These are phyloP conservation scores for Debaryomyces fabryi DNA, from an alignment of 1,139 yeast genomes.

Conservation along the genomic window DNA sequence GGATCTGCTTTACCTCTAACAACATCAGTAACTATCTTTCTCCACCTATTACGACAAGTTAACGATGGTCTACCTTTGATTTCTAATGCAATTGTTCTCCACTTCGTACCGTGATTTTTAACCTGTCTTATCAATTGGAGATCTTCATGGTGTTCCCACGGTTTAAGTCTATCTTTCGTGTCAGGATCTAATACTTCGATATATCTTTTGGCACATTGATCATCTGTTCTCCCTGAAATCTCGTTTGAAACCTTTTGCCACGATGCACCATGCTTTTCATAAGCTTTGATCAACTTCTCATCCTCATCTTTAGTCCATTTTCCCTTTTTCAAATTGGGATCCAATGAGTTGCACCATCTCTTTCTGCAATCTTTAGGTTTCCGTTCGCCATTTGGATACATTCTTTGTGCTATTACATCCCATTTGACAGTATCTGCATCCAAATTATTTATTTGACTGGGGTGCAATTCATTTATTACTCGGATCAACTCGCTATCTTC, in stretches of 20 bases:
- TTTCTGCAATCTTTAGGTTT: constrained; percentile 73
- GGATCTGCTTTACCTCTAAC: constrained; percentile 60
- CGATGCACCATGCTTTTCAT: constrained; percentile 68
- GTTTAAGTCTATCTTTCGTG: constrained; percentile 73
- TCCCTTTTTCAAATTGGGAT: constrained; percentile 81
- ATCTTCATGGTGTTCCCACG: constrained; percentile 84
- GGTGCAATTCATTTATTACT: constrained; percentile 35
- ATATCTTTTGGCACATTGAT: constrained; percentile 91
- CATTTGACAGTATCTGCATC: constrained; percentile 55
- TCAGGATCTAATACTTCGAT: constrained; percentile 85
- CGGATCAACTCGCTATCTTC: constrained; percentile 56
- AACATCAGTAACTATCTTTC: constrained; percentile 78
- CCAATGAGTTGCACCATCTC: constrained; percentile 79
- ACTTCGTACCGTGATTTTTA: constrained; percentile 78
- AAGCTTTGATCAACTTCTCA: constrained; percentile 62
- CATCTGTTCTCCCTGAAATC: constrained; percentile 87
- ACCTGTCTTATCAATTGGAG: constrained; percentile 65
- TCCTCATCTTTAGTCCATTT: constrained; percentile 92
- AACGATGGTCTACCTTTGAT: constrained; percentile 83
- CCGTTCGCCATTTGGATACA: constrained; percentile 41
- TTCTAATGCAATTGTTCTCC: constrained; percentile 78
- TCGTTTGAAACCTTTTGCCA: constrained; percentile 85
- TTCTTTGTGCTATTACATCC: constrained; percentile 61
- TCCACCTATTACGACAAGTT: constrained; percentile 91
- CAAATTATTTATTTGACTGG: constrained; percentile 24